Evolutionary conservation across 345 rosid species (phyloP), one percentile per base, ranked within the genome.

Genomic region (Conringia planisiliqua): DNA sequence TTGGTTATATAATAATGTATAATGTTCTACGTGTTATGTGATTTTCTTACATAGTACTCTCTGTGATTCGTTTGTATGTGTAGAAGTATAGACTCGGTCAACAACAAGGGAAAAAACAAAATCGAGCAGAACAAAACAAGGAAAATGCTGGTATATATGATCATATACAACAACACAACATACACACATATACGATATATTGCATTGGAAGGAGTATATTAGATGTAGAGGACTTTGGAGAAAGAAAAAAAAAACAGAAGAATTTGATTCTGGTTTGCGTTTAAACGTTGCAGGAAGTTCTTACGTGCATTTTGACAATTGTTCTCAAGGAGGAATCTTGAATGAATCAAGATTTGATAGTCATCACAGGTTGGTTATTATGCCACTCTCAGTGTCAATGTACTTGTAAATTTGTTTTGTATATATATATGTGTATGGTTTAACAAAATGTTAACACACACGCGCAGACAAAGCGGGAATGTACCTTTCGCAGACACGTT

Each of bases 11-110:
- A 4, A 48, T 30, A 39, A 30, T 39, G 13, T 11, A 2, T 11
- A 39, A 0, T 12, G 22, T 71, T 38, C 8, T 35, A 22, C n/a
- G 7, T 22, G 38, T 2, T 0, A 59, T 51, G 2, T 72, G 10
- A 16, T 4, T 20, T 66, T 30, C 61, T 43, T 44, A 18, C 29
- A 36, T 29, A 35, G n/a, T 47, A n/a, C n/a, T 55, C n/a, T 43
- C 52, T 33, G 2, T 55, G 12, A 11, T 44, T 54, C 38, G 10
- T 62, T 40, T 35, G 56, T 18, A 55, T 74, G n/a, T 62, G 78
- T 70, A 94, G 98, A 94, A 94, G 80, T 91, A 91, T 76, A 87
- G 97, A 63, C 76, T 91, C 11, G 95, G 98, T 61, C 92, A 87
- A 77, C 95, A 88, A 77, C 96, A 88, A 46, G 68, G 84, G 3